Evolutionary conservation across 192 early-diverging fungal genomes (phyloP), one percentile per base, ranked within the genome.

Genomic region (Umbelopsis sp.): DNA sequence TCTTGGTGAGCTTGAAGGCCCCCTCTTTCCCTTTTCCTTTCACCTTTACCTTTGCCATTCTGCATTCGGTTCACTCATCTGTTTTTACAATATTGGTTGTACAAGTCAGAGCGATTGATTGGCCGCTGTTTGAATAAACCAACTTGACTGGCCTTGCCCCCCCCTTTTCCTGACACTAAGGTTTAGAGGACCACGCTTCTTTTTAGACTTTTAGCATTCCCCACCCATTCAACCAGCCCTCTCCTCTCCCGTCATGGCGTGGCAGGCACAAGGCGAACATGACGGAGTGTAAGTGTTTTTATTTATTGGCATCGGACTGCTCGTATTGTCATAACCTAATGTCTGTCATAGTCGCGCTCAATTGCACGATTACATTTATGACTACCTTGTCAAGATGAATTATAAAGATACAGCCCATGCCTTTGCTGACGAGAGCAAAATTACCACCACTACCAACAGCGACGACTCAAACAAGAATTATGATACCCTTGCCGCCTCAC

Each of bases 341-440:
- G 6, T 61, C 21, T 21, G 3, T 52, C 25, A 23, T 25, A 61
- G 55, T 61, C 55, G 55, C 55, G 55, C 55, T 61, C 55, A 61
- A 61, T 58, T 80, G 33, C 78, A 80, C 25, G 35, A 86, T 5
- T 89, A 87, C 68, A 88, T 89, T 45, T 79, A 87, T 67, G 88
- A 89, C 74, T 89, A 88, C 73, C 84, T 82, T 72, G 79, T 84
- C 65, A 88, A 41, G 37, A 41, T 41, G 37, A 41, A 41, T 41
- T 41, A 41, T 41, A 41, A 41, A 10, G 37, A 41, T 41, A 41
- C 37, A 41, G 37, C 37, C 37, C 37, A 4, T 41, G 1, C 37
- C 37, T 41, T 41, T 41, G 37, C 37, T 41, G 37, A 41, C 37
- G 37, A 41, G 37, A 4, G 7, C 5, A 41, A 41, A 6, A 41